Percentiles rank a stretch among this genome's conserved stretches.
Conservation (phyloP, 805 yeast genomes). For the Candida orba region DNA sequence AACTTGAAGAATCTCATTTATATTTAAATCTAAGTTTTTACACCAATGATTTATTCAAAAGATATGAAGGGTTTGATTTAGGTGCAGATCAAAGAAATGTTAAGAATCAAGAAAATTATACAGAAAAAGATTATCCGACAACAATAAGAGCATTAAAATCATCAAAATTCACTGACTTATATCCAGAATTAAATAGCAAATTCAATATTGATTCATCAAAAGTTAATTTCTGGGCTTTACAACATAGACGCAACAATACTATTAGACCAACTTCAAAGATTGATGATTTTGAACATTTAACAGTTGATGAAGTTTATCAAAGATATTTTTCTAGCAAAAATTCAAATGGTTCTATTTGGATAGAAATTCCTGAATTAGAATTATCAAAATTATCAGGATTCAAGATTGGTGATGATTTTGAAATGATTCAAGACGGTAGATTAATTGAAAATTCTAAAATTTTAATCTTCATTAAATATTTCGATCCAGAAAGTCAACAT, state of each 20-base stretch:
- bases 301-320: constrained; percentile 46
- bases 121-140: constrained; percentile 29
- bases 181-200: constrained; percentile 39
- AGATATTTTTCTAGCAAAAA: constrained; percentile 39
- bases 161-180: constrained; percentile 43
- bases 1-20: constrained; percentile 64
- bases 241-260: constrained; percentile 64
- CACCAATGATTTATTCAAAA: constrained; percentile 44
- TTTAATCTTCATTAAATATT: constrained; percentile 53
- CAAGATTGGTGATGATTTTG: neutral
- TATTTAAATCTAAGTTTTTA: constrained; percentile 53
- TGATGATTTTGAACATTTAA: constrained; percentile 24
- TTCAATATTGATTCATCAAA: constrained; percentile 30
- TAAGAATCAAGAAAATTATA: constrained; percentile 34
- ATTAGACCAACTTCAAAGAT: constrained; percentile 49
- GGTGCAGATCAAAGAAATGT: constrained; percentile 52
- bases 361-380: constrained; percentile 46
- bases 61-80: constrained; percentile 68
- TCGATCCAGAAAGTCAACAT: constrained; percentile 47
- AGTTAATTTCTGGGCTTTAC: constrained; percentile 58
- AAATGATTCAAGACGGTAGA: constrained; percentile 13
- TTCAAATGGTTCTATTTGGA: constrained; percentile 49
- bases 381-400: constrained; percentile 18
- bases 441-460: constrained; percentile 22
- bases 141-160: constrained; percentile 49